Evolutionary conservation across 805 yeast species (phyloP).

Genomic region (Yamadazyma olivae): DNA sequence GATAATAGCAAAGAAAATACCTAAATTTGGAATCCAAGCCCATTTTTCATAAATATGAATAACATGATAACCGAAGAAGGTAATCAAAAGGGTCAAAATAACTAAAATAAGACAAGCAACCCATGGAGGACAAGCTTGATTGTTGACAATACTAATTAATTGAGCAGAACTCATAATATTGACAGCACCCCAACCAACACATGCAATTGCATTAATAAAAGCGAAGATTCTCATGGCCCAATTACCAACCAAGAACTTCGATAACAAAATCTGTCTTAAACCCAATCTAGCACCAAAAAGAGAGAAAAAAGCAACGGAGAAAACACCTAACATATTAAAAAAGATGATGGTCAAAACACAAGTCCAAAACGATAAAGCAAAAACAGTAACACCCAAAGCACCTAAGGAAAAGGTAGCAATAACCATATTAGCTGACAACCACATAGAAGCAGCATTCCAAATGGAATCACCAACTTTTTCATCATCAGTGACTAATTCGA

Average conservation of each 20-base stretch:
- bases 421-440: constrained; percentile 30
- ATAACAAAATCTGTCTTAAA: constrained; percentile 33
- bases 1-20: constrained; percentile 24
- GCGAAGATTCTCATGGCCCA: constrained; percentile 29
- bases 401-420: constrained; percentile 36
- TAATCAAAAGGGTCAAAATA: constrained; percentile 23
- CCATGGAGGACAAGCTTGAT: constrained; percentile 27
- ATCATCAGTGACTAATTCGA: constrained; percentile 74
- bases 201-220: constrained; percentile 23
- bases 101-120: constrained; percentile 34
- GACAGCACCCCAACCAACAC: constrained; percentile 34
- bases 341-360: constrained; percentile 27
- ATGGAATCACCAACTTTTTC: constrained; percentile 67
- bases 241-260: constrained; percentile 30
- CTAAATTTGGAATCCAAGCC: constrained; percentile 30
- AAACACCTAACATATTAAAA: constrained; percentile 31
- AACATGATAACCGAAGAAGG: constrained; percentile 30
- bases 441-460: constrained; percentile 53
- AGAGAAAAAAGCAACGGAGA: constrained; percentile 38
- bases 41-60: constrained; percentile 30
- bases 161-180: constrained; percentile 30
- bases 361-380: constrained; percentile 30
- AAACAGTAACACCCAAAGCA: constrained; percentile 33
- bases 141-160: constrained; percentile 23
- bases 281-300: constrained; percentile 37